Evolutionary conservation across 2,329 filamentous ascomycete species (phyloP).

Genomic region (Ophiognomonia clavigignenti-juglandacearum): DNA sequence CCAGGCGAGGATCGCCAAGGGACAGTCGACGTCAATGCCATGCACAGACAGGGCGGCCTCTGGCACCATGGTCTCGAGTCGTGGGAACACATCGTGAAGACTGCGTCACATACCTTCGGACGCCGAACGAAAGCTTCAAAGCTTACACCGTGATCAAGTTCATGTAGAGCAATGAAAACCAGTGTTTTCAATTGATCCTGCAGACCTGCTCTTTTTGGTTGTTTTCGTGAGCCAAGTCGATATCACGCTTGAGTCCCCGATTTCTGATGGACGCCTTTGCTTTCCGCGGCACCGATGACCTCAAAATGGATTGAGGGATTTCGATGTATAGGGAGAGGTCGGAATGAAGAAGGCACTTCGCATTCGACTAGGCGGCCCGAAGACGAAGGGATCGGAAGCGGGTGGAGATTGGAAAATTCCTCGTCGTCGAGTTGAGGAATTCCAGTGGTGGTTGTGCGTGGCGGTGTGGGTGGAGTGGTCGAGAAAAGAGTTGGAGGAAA

Average conservation of each 20-base stretch:
- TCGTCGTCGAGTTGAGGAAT: slow-evolving; percentile 40
- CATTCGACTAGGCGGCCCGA: slow-evolving; percentile 16
- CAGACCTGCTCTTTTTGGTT: slow-evolving; percentile 10
- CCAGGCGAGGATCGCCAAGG: neutral
- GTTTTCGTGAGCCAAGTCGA: slow-evolving; percentile 7
- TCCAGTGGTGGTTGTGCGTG: too few species aligned
- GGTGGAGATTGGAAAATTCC: slow-evolving; percentile 38
- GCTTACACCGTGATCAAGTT: slow-evolving; percentile 18
- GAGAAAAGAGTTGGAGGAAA: too few species aligned
- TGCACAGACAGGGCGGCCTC: too few species aligned
- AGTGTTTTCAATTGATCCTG: slow-evolving; percentile 1
- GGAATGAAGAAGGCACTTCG: slow-evolving; percentile 8
- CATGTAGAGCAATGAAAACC: slow-evolving; percentile 17
- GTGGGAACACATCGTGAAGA: too few species aligned
- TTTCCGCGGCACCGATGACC: slow-evolving; percentile 9
- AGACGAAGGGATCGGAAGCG: slow-evolving; percentile 32
- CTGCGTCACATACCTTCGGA: too few species aligned
- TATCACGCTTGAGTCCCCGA: slow-evolving; percentile 4
- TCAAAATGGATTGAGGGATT: slow-evolving; percentile 8
- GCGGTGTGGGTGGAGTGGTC: slow-evolving; percentile 15
- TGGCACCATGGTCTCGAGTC: too few species aligned
- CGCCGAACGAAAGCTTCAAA: slow-evolving; percentile 12
- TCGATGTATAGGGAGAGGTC: slow-evolving; percentile 9
- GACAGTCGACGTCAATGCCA: too few species aligned
- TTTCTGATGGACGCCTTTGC: neutral